phyloP scores from a whole-genome alignment of 1,139 yeast species.

The Saccharomyces hybrid region DNA sequence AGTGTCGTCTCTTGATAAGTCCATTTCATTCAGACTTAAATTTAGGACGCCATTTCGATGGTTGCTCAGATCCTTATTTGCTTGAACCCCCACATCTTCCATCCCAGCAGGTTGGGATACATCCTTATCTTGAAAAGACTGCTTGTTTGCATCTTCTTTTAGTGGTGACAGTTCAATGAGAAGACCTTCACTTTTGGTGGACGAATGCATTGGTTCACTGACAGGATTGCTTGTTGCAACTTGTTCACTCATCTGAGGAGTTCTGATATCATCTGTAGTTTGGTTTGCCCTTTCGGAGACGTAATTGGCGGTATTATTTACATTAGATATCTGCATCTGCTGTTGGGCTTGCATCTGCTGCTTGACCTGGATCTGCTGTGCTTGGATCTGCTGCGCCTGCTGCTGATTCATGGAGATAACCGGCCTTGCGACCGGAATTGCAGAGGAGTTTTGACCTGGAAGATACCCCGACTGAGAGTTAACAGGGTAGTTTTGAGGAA shows the following conservation, averaged over 20 bases:
- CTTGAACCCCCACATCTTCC: not conserved
- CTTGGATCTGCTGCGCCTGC: not conserved
- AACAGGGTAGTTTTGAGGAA: not conserved
- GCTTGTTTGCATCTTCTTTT: constrained; percentile 3
- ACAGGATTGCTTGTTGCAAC: not conserved
- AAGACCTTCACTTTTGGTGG: constrained; percentile 7
- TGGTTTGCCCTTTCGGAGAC: not conserved
- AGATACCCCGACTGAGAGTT: not conserved
- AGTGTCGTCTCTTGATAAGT: constrained; percentile 9
- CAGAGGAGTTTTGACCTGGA: not conserved
- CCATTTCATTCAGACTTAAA: constrained; percentile 21
- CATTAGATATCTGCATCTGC: not conserved
- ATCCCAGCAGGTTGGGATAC: not conserved
- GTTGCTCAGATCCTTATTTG: constrained; percentile 1
- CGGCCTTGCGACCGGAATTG: not conserved
- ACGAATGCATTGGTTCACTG: not conserved
- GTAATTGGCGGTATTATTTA: not conserved
- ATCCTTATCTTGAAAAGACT: not conserved
- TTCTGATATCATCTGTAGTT: not conserved
- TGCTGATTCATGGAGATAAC: not conserved
- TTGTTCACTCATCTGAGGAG: not conserved
- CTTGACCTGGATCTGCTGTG: not conserved
- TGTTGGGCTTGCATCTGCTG: not conserved
- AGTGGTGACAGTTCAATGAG: constrained; percentile 12
- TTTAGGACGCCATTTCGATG: constrained; percentile 11